Conservation (phyloP, 78 protist genomes). For the Cavenderia fasciculata region DNA sequence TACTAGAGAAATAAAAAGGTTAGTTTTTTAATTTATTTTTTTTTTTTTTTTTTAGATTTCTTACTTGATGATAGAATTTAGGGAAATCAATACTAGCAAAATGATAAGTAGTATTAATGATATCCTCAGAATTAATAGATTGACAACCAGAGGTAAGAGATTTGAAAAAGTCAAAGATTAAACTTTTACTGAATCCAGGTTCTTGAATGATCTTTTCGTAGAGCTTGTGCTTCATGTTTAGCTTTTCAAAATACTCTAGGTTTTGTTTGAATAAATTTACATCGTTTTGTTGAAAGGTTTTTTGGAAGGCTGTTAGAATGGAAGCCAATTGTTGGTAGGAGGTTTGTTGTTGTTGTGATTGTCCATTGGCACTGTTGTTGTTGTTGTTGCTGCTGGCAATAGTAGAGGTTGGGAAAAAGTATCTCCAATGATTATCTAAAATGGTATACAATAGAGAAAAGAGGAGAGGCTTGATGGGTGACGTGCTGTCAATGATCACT, state of each 20-base stretch:
- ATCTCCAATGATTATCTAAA: slow-evolving; percentile 44
- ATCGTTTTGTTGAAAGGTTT: slow-evolving; percentile 53
- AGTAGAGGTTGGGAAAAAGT: slow-evolving; percentile 2
- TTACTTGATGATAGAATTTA: slow-evolving; percentile 64
- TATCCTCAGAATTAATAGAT: slow-evolving; percentile 35
- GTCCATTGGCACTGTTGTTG: slow-evolving; percentile 11
- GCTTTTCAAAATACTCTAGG: slow-evolving; percentile 45
- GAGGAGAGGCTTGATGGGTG: slow-evolving; percentile 18
- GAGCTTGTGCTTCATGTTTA: slow-evolving; percentile 20
- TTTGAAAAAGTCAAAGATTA: slow-evolving; percentile 27
- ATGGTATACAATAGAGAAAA: slow-evolving; percentile 23
- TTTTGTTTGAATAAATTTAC: slow-evolving; percentile 69
- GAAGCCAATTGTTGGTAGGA: not conserved
- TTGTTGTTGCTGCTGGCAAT: not conserved
- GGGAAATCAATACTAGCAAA: slow-evolving; percentile 43
- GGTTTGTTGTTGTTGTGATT: not conserved
- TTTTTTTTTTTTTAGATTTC: not conserved
- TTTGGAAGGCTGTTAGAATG: slow-evolving; percentile 30
- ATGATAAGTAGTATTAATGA: slow-evolving; percentile 33
- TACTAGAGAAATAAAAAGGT: not conserved
- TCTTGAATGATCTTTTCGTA: slow-evolving; percentile 49
- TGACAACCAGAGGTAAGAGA: slow-evolving; percentile 17
- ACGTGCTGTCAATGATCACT: not conserved
- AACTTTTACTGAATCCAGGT: slow-evolving; percentile 39
- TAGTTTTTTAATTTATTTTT: not conserved